These are phyloP conservation scores for Candida chauliodis DNA, from an alignment of 805 yeast genomes.

Conservation along the genomic window DNA sequence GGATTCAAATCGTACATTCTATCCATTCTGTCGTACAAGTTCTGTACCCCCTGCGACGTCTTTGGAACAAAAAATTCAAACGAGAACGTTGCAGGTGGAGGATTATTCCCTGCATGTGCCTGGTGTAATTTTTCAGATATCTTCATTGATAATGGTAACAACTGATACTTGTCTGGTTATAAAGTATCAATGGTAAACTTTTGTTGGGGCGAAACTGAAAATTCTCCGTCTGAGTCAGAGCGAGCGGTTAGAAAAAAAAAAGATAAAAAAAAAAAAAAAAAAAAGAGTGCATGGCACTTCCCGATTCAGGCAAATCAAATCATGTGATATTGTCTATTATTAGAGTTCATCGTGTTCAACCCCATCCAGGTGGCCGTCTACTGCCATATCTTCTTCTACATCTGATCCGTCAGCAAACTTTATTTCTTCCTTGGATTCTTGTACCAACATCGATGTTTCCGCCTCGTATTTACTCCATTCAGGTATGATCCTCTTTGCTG, in stretches of 20 bases:
- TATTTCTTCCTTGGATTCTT: not conserved
- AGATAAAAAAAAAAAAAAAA: not conserved
- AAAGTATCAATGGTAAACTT: not conserved
- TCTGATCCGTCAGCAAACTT: not conserved
- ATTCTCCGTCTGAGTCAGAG: constrained; percentile 1
- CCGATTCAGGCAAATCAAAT: not conserved
- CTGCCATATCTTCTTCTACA: not conserved
- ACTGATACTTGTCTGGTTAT: not conserved
- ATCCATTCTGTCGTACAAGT: constrained; percentile 94
- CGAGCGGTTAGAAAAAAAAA: not conserved
- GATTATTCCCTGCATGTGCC: constrained; percentile 36
- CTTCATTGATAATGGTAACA: constrained; percentile 25
- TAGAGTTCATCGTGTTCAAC: constrained; percentile 11
- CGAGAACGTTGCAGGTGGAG: constrained; percentile 72
- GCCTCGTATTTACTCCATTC: constrained; percentile 73
- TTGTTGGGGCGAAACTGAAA: not conserved
- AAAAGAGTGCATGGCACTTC: not conserved
- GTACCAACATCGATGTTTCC: constrained; percentile 38
- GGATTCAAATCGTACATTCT: constrained; percentile 93
- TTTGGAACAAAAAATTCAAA: constrained; percentile 97
- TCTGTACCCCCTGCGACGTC: constrained; percentile 95
- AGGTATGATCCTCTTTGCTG: constrained; percentile 72
- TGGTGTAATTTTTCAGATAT: constrained; percentile 40
- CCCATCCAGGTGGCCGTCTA: not conserved
- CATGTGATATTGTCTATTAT: constrained; percentile 3